phyloP scores from a whole-genome alignment of 345 rosid species.

The Carallia pectinifolia region DNA sequence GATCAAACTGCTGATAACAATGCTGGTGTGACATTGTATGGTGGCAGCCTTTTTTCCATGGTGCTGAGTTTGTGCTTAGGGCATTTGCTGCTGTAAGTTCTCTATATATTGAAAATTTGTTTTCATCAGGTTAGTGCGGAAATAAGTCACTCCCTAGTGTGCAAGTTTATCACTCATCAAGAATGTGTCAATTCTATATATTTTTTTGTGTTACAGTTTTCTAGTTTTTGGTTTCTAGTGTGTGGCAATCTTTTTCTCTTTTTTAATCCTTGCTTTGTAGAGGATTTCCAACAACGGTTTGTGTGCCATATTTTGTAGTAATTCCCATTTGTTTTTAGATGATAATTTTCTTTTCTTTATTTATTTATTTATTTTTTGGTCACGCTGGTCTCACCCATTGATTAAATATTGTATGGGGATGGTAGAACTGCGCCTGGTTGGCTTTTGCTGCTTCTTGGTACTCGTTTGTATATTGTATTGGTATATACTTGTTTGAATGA shows the following conservation, averaged over 20 bases:
- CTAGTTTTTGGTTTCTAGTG: neutral
- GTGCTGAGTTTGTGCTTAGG: slow-evolving; percentile 45
- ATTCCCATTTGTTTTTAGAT: neutral
- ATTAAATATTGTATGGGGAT: too few relatives aligned
- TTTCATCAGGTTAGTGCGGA: slow-evolving; percentile 24
- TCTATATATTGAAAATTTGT: neutral
- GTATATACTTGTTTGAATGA: too few relatives aligned
- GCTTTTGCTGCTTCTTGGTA: too few relatives aligned
- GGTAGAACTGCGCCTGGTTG: too few relatives aligned
- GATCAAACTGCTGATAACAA: slow-evolving; percentile 60
- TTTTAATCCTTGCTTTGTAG: neutral
- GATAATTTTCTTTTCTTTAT: too few relatives aligned
- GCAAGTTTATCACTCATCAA: slow-evolving; percentile 17
- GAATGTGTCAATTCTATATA: slow-evolving; percentile 8
- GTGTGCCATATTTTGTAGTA: slow-evolving; percentile 13
- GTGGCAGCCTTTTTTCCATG: slow-evolving; percentile 35
- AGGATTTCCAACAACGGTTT: slow-evolving; percentile 9
- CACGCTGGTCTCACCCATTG: too few relatives aligned
- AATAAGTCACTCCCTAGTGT: slow-evolving; percentile 23
- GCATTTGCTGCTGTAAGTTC: slow-evolving; percentile 32
- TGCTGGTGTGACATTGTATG: slow-evolving; percentile 38
- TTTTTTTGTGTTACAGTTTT: neutral
- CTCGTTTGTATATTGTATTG: too few relatives aligned
- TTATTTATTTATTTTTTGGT: too few relatives aligned
- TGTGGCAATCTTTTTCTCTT: slow-evolving; percentile 4